A percentile compares a stretch with the other conserved stretches of the same genome.
Conservation (phyloP, 148 eudicot species). For the Nepenthes gracilis region DNA sequence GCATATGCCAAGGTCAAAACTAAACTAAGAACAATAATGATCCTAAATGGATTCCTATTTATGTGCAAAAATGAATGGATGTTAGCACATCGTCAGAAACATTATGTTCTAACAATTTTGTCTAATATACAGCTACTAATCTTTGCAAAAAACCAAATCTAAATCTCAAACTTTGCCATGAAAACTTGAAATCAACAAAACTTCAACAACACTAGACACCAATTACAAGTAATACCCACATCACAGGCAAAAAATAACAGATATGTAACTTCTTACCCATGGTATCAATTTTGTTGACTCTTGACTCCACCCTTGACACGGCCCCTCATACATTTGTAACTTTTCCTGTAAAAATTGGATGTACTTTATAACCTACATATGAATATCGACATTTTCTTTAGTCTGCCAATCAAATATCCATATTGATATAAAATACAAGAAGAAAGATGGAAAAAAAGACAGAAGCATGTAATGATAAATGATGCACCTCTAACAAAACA, state of each 20-base stretch:
- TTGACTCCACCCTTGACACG: slow-evolving; percentile 61
- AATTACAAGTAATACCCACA: background rate
- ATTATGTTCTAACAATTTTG: too few relatives aligned
- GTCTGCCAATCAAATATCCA: background rate
- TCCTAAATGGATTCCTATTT: too few relatives aligned
- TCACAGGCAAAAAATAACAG: background rate
- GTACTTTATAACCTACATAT: slow-evolving; percentile 78
- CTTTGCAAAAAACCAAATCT: too few relatives aligned
- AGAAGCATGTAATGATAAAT: slow-evolving; percentile 1
- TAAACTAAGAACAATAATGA: too few relatives aligned
- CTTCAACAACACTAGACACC: too few relatives aligned
- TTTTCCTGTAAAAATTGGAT: slow-evolving; percentile 72
- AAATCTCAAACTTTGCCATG: too few relatives aligned
- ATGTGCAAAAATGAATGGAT: too few relatives aligned
- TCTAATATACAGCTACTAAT: too few relatives aligned
- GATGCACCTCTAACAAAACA: slow-evolving; percentile 75
- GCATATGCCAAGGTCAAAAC: too few relatives aligned
- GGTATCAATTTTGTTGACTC: slow-evolving; percentile 64
- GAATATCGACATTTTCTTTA: background rate
- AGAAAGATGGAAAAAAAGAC: background rate
- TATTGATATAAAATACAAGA: background rate
- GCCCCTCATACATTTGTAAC: slow-evolving; percentile 61
- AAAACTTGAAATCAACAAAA: too few relatives aligned
- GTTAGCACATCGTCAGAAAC: too few relatives aligned
- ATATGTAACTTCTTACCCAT: slow-evolving; percentile 39